Percentiles rank a stretch among this genome's conserved stretches.
phyloP scores from a whole-genome alignment of 306 rosid genomes.

The Begonia fuchsioides region DNA sequence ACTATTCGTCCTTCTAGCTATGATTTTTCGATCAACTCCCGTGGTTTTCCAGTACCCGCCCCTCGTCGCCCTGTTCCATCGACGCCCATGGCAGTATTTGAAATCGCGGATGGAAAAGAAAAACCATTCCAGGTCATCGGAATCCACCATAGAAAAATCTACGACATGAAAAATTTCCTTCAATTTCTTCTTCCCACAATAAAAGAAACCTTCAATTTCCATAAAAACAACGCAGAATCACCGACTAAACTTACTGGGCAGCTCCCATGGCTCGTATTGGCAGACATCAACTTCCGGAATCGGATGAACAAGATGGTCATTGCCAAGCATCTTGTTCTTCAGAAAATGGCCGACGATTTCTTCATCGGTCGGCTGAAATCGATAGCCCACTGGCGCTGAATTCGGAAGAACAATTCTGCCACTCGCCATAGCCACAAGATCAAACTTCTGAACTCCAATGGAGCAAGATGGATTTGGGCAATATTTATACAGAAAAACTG shows the following conservation, averaged over 20 bases:
- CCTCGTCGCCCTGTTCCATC: constrained; percentile 25
- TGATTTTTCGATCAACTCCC: constrained; percentile 24
- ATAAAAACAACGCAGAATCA: background rate
- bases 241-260: constrained; percentile 22
- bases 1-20: constrained; percentile 4
- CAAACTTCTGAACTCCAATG: too few relatives aligned
- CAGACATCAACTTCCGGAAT: constrained; percentile 36
- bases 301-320: constrained; percentile 1
- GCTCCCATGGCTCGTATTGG: constrained; percentile 35
- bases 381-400: constrained; percentile 13
- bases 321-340: constrained; percentile 21
- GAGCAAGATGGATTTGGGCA: too few relatives aligned
- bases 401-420: background rate
- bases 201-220: background rate
- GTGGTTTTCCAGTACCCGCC: constrained; percentile 67
- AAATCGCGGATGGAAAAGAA: constrained; percentile 29
- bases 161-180: background rate
- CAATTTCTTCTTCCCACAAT: background rate
- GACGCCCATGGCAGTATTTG: constrained; percentile 18
- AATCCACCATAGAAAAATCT: constrained; percentile 17
- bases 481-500: background rate
- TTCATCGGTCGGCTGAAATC: constrained; percentile 55
- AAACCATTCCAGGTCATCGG: constrained; percentile 44
- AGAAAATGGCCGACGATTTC: constrained; percentile 42
- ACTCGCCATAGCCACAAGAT: too few relatives aligned